Percentiles rank a stretch among this genome's conserved stretches.
phyloP scores from a whole-genome alignment of 768 basidiomycete genomes.

The Suillus tomentosus region DNA sequence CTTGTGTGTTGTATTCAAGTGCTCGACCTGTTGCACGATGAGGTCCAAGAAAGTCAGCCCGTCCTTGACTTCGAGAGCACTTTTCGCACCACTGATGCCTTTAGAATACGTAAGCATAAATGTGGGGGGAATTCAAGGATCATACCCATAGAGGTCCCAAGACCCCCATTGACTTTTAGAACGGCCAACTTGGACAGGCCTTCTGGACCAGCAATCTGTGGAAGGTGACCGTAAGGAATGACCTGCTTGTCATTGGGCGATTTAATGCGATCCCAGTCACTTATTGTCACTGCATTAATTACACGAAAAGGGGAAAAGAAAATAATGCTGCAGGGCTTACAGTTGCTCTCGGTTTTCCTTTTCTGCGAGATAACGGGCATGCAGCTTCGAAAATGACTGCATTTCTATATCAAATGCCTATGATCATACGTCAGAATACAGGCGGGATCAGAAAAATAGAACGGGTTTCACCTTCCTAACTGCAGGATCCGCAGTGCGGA shows the following conservation, averaged over 20 bases:
- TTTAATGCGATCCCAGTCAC: conserved; percentile 89
- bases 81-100: conserved; percentile 89
- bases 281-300: conserved; percentile 32
- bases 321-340: conserved; percentile 45
- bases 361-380: conserved; percentile 91
- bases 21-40: conserved; percentile 92
- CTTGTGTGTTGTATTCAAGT: conserved; percentile 81
- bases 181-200: conserved; percentile 92
- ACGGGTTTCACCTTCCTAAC: conserved; percentile 54
- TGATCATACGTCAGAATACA: conserved; percentile 43
- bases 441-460: conserved; percentile 28
- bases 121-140: conserved; percentile 11
- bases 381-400: conserved; percentile 94
- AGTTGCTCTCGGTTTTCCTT: conserved; percentile 85
- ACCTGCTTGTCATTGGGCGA: conserved; percentile 86
- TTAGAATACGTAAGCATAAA: conserved; percentile 6
- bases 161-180: conserved; percentile 93
- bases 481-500: conserved; percentile 55
- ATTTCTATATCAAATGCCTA: conserved; percentile 87
- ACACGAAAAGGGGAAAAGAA: conserved; percentile 13
- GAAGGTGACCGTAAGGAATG: conserved; percentile 76
- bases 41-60: conserved; percentile 98
- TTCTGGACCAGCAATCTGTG: conserved; percentile 54
- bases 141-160: conserved; percentile 87
- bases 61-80: conserved; percentile 93